Base-by-base conservation (phyloP, 371 early-diverging fungal genomes). In the Mortierella sp. region DNA sequence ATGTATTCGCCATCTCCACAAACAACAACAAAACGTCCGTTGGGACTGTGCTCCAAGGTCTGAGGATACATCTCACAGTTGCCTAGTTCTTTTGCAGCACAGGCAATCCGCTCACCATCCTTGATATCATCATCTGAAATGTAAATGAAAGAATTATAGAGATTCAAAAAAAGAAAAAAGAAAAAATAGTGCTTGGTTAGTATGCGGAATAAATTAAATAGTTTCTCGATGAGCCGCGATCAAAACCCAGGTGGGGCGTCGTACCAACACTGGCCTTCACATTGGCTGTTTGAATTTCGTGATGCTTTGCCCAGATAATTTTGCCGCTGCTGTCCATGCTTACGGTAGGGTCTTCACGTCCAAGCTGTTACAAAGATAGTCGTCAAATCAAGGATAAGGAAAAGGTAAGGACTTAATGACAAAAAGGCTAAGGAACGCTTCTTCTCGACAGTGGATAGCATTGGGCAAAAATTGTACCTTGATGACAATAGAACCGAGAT, bases 1-100 rank as follows among this genome's bases (percentile, higher is more conserved):
- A 98, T 98, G 81, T 96, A 99, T 85, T 99, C 99, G 48, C 98
- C 98, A 75, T 99, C 99, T 52, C 99, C 99, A 72, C 98, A 97
- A 12, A 98, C 99, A 15, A 97, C 98, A 18, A 96, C 98, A 84
- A 99, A 99, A 47, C 85, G 93, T 46, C 98, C 98, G 80, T 98
- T 99, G 21, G 99, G 99, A 56, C 94, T 93, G 84, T 99, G 99
- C 83, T 95, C 91, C n/a, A 99, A 83, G 6, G 93, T 92, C 79
- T 97, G 95, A 45, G 99, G 98, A 76, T 96, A 98, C 5, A 99
- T 90, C 83, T 99, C 99, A 76, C 98, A 98, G 80, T 88, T 96
- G 62, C 99, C 99, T 19, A 99, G 88, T 60, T 98, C 99, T 83
- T 98, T 99, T 58, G 91, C 88, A 2, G 95, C 88, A 53, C 97